Base-by-base conservation (phyloP, 495 filamentous ascomycete species). In the Neurospora sublineolata region DNA sequence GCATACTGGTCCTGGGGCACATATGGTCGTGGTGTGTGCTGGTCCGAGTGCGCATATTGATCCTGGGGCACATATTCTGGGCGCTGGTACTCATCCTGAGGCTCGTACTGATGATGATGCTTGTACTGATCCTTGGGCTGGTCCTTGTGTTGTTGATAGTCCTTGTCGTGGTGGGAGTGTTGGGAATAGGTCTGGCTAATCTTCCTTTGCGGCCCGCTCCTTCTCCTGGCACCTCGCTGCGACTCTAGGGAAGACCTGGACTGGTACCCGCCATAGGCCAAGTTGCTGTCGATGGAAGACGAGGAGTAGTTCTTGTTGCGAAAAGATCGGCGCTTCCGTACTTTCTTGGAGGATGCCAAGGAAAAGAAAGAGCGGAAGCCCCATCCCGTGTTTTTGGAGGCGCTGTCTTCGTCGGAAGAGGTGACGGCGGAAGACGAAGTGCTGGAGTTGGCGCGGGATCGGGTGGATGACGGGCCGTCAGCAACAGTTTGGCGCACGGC, bases 231-330 rank as follows among this genome's bases (percentile, higher is more conserved):
- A 36, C 73, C 30, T 71, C 76, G 71, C 36, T 73, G 72, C 67
- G 74, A 73, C 14, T 73, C 74, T 30, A 80, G 75, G 37, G 79
- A 79, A 0, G 73, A 77, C 46, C 79, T 76, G 38, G 83, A 83
- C 58, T 87, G 78, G 73, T 85, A 88, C 10, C 86, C 86, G 40
- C 86, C 86, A 72, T 88, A 88, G 30, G 86, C 86, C 58, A 88
- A 74, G 69, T 87, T 86, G 52, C 81, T 83, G 68, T 85, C 82
- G 44, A 87, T 78, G 4, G 83, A 84, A 7, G 82, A 84, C 5
- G 81, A 82, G 20, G 83, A 85, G 27, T 78, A 81, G 75, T 86
- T 87, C 41, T 81, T 83, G 38, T 73, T 77, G 67, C 79, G 80
- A 23, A 86, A 78, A 3, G 78, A 80, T 37, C 84, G 78, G 40